Evolutionary conservation across 2,329 filamentous ascomycete species (phyloP).

Genomic region (Rhexocercosporidium sp.): DNA sequence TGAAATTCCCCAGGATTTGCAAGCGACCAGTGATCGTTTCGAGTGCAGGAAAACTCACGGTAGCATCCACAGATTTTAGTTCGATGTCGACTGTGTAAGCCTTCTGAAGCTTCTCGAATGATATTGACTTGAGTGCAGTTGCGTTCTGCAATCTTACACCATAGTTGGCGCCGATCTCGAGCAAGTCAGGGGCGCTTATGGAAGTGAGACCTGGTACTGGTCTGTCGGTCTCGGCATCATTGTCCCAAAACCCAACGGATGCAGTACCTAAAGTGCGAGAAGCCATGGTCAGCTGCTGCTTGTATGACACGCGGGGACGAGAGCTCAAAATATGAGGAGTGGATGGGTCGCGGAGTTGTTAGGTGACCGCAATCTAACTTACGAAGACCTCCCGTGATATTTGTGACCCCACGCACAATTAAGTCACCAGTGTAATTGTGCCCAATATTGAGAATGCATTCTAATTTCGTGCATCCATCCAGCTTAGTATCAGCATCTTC

Average conservation of each 20-base stretch:
- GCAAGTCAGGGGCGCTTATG: neutral
- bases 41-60: neutral
- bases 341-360: neutral
- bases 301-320: neutral
- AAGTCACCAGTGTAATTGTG: conserved; percentile 6
- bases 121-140: neutral
- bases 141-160: neutral
- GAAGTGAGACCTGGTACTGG: conserved; percentile 1
- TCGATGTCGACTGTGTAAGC: neutral
- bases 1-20: neutral
- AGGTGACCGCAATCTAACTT: neutral
- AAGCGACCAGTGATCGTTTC: neutral
- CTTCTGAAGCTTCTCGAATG: conserved; percentile 9
- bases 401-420: neutral
- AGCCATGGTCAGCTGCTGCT: neutral
- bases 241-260: neutral
- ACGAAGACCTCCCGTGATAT: neutral
- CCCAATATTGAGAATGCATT: neutral
- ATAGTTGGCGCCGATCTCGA: neutral
- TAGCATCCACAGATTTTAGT: neutral
- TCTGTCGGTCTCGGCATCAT: neutral
- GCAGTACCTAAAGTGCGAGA: neutral
- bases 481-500: conserved; percentile 9
- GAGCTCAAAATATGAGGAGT: neutral
- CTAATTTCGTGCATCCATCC: neutral